These are phyloP conservation scores for Glycyrrhiza uralensis DNA, from an alignment of 306 rosid genomes.

Conservation along the genomic window DNA sequence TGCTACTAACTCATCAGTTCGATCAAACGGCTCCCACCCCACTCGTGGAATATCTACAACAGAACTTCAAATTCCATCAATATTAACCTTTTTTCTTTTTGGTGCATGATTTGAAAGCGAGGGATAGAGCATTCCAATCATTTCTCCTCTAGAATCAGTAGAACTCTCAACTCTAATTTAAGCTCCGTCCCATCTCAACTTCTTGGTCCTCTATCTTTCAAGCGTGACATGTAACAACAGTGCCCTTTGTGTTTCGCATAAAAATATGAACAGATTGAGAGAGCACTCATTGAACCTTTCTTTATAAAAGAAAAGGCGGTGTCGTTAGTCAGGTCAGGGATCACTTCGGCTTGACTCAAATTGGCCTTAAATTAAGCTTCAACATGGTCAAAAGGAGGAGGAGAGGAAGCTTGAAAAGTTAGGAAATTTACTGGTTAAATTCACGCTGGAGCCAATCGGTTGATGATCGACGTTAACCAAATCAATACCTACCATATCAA, in stretches of 20 bases:
- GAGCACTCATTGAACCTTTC: conserved; percentile 26
- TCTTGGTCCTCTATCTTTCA: conserved; percentile 23
- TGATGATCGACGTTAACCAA: conserved; percentile 29
- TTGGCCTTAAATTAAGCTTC: conserved; percentile 42
- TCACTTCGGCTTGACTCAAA: conserved; percentile 30
- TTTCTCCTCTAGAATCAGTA: conserved; percentile 35
- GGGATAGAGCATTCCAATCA: conserved; percentile 40
- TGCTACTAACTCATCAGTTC: conserved; percentile 18
- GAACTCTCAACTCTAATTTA: conserved; percentile 5
- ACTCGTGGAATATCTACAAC: conserved; percentile 30
- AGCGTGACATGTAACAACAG: conserved; percentile 21
- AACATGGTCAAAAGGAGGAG: conserved; percentile 55
- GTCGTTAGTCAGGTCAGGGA: conserved; percentile 14
- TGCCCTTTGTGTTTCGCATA: background rate
- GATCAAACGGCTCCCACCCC: conserved; percentile 40
- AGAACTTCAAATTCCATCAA: conserved; percentile 15
- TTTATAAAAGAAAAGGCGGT: conserved; percentile 29
- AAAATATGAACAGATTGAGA: background rate
- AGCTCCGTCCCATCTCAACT: conserved; percentile 21
- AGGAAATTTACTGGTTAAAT: conserved; percentile 18
- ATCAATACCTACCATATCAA: conserved; percentile 6
- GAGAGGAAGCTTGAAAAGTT: conserved; percentile 23
- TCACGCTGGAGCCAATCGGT: conserved; percentile 45
- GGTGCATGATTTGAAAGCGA: conserved; percentile 47
- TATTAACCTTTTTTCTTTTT: conserved; percentile 4